Evolutionary conservation across 768 basidiomycete genomes (phyloP).

Genomic region (Tephrocybe sp.): DNA sequence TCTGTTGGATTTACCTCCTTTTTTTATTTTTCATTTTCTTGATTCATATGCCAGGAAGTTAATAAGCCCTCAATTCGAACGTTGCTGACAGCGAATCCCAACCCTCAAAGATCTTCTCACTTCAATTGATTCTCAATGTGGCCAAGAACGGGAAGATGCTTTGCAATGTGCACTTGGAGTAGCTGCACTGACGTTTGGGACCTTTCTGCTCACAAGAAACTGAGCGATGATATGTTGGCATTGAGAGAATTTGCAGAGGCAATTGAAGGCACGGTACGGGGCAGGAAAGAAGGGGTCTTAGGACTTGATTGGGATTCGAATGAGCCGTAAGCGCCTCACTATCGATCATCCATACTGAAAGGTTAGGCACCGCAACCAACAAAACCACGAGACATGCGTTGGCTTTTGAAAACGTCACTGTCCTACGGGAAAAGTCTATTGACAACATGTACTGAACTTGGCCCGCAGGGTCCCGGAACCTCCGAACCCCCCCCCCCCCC

Average conservation of each 20-base stretch:
- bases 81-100: conserved; percentile 47
- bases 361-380: too few species aligned
- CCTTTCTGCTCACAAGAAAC: conserved; percentile 22
- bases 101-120: conserved; percentile 49
- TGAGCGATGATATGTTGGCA: conserved; percentile 50
- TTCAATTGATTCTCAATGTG: conserved; percentile 60
- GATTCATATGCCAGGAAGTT: background rate
- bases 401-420: too few species aligned
- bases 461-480: too few species aligned
- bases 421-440: too few species aligned
- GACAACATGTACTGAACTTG: too few species aligned
- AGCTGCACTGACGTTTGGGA: conserved; percentile 39
- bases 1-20: background rate
- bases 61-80: conserved; percentile 61
- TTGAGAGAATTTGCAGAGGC: conserved; percentile 64
- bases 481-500: too few species aligned
- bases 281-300: conserved; percentile 42
- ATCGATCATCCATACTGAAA: too few species aligned
- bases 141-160: conserved; percentile 61
- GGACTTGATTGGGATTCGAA: conserved; percentile 64
- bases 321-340: too few species aligned
- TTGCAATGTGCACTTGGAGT: conserved; percentile 67
- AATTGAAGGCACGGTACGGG: conserved; percentile 63
- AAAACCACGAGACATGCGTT: too few species aligned
- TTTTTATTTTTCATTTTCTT: background rate